Conservation (phyloP, 805 yeast genomes). For the Candida lessepsii region DNA sequence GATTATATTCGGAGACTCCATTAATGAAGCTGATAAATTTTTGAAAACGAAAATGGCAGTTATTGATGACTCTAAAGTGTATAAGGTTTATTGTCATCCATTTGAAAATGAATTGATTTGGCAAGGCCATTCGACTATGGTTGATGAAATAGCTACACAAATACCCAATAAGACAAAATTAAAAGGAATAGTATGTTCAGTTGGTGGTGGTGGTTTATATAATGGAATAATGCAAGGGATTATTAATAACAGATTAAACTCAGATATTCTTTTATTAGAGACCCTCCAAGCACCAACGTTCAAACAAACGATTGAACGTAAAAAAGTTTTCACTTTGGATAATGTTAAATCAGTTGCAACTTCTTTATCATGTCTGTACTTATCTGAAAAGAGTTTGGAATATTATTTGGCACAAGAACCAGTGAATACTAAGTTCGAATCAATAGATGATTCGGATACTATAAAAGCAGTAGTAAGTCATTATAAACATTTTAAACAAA, state of each 20-base stretch:
- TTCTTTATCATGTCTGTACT: conserved; percentile 30
- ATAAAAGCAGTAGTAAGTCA: conserved; percentile 22
- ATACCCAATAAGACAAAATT: conserved; percentile 8
- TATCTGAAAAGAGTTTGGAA: conserved; percentile 21
- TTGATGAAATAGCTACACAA: conserved; percentile 22
- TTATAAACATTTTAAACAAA: conserved; percentile 19
- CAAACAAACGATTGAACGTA: conserved; percentile 21
- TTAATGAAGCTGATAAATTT: conserved; percentile 34
- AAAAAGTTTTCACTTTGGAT: conserved; percentile 20
- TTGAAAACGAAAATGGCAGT: conserved; percentile 18
- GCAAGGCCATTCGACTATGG: conserved; percentile 31
- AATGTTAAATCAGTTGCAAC: conserved; percentile 26
- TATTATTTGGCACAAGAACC: conserved; percentile 19
- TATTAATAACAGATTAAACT: conserved; percentile 11
- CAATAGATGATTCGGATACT: conserved; percentile 30
- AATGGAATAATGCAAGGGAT: conserved; percentile 31
- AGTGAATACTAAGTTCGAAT: conserved; percentile 18
- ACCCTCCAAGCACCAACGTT: conserved; percentile 30
- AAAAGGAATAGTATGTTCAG: conserved; percentile 31
- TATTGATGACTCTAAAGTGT: conserved; percentile 13
- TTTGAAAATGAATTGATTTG: conserved; percentile 31
- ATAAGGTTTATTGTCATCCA: conserved; percentile 33
- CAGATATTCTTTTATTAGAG: conserved; percentile 27
- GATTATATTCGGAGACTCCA: conserved; percentile 25
- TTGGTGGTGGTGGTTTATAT: conserved; percentile 39